phyloP scores from a whole-genome alignment of 1,284 basidiomycete genomes.

The Dichomitus squalens region DNA sequence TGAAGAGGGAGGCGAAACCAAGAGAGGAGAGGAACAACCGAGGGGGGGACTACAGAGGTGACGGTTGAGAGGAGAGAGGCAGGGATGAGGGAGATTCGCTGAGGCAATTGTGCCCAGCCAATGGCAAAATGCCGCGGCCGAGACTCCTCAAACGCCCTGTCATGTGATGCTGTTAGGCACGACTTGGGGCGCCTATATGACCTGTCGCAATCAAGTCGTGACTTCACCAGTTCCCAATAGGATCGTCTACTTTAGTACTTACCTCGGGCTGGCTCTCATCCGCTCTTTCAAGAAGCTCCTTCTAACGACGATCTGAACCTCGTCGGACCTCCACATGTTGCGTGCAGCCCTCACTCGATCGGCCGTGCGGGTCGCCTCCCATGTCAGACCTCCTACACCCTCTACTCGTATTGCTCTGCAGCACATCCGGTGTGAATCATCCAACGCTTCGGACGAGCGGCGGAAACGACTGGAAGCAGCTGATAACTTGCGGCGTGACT shows the following conservation, averaged over 20 bases:
- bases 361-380: not conserved
- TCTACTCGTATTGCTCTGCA: slow-evolving; percentile 14
- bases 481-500: slow-evolving; percentile 62
- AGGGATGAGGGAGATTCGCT: slow-evolving; percentile 12
- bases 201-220: slow-evolving; percentile 16
- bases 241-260: not conserved
- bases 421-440: slow-evolving; percentile 41
- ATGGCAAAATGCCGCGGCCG: slow-evolving; percentile 33
- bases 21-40: not conserved
- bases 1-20: not conserved
- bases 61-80: slow-evolving; percentile 16
- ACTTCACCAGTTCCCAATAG: slow-evolving; percentile 14
- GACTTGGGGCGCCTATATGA: not conserved
- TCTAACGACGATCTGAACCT: not conserved
- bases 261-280: not conserved
- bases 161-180: slow-evolving; percentile 2
- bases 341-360: slow-evolving; percentile 23
- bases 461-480: slow-evolving; percentile 45
- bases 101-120: slow-evolving; percentile 40
- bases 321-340: slow-evolving; percentile 19
- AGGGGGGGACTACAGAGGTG: slow-evolving; percentile 3
- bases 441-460: slow-evolving; percentile 28
- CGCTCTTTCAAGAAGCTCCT: not conserved
- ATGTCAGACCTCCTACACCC: not conserved
- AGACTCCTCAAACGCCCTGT: slow-evolving; percentile 12